Base-by-base conservation (phyloP, 257 asterid genomes). In the Plantago ovata region DNA sequence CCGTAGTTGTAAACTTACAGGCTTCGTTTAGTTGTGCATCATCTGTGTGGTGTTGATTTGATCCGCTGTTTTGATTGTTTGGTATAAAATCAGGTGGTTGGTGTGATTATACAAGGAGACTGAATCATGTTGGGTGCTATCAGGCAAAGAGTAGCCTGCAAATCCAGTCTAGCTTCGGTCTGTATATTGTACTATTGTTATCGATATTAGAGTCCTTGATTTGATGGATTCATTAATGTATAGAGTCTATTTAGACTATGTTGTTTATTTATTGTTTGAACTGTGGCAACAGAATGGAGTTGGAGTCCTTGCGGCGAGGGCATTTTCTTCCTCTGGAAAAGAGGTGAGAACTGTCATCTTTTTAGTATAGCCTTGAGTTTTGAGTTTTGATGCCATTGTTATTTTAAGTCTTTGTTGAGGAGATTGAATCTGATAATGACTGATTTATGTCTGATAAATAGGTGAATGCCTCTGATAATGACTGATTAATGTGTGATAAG, bases 291-390 rank as follows among this genome's bases (percentile, higher is more conserved):
- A 79, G 77, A 74, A 68, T 40, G 82, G 86, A 52, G 63, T 80
- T 64, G 80, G 85, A 64, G 74, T 53, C 24, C 58, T 71, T 73
- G 89, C 80, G 38, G 71, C 86, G 24, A 73, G 89, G 72, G 58
- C 81, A 15, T 82, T 75, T 73, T 81, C 95, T 73, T 86, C 94
- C 63, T 53, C 87, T 38, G 73, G 72, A 38, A 84, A 82, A 50
- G 80, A 84, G 91, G 92, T 82, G 68, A 32, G 49, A 24, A 10
- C 48, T 13, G 16, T 40, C 15, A 58, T 36, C 53, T 12, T 48
- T 19, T 56, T 20, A 44, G 11, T 45, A n/a, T n/a, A n/a, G n/a
- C n/a, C n/a, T 11, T 19, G 45, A 36, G 39, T 14, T 62, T 45
- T 40, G 40, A 58, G 28, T 22, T 20, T 3, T 15, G 19, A 11